Evolutionary conservation across 371 early-diverging fungal species (phyloP).

Genomic region (Rhizopus sp.): DNA sequence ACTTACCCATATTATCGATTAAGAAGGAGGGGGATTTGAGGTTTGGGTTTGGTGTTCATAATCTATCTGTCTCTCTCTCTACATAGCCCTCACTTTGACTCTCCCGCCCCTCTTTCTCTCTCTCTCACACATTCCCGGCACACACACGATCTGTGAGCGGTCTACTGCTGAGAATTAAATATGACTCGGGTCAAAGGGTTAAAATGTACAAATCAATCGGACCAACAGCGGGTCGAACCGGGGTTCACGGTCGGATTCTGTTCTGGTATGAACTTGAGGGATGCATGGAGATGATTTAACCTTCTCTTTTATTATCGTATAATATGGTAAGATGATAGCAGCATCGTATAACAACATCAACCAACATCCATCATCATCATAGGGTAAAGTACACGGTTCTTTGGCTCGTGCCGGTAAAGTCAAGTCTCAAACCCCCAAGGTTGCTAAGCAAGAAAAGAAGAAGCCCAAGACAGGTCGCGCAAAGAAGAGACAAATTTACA

Average conservation of each 20-base stretch:
- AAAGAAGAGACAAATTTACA: constrained; percentile 97
- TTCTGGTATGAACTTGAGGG: not conserved
- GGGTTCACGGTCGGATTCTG: no score
- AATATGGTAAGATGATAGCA: constrained; percentile 34
- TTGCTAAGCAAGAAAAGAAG: constrained; percentile 98
- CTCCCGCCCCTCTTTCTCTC: no score
- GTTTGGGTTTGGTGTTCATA: not conserved
- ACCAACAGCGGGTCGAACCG: no score
- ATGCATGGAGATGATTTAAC: not conserved
- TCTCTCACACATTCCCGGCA: no score
- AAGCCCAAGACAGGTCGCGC: constrained; percentile 95
- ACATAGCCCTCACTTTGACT: no score
- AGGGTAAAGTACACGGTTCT: constrained; percentile 99
- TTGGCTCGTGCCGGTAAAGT: constrained; percentile 99
- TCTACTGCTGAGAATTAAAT: no score
- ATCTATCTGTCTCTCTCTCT: no score
- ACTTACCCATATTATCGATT: constrained; percentile 43
- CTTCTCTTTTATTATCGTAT: constrained; percentile 29
- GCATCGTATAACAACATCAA: constrained; percentile 4
- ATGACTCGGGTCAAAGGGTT: no score
- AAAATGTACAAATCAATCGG: no score
- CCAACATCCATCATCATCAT: constrained; percentile 22
- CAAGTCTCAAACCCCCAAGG: constrained; percentile 99
- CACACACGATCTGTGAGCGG: no score
- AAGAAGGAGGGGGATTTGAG: constrained; percentile 26